Percentiles rank a stretch among this genome's conserved stretches.
Conservation (phyloP, 352 stramenopile genomes). For the Globisporangium recalcitrans region DNA sequence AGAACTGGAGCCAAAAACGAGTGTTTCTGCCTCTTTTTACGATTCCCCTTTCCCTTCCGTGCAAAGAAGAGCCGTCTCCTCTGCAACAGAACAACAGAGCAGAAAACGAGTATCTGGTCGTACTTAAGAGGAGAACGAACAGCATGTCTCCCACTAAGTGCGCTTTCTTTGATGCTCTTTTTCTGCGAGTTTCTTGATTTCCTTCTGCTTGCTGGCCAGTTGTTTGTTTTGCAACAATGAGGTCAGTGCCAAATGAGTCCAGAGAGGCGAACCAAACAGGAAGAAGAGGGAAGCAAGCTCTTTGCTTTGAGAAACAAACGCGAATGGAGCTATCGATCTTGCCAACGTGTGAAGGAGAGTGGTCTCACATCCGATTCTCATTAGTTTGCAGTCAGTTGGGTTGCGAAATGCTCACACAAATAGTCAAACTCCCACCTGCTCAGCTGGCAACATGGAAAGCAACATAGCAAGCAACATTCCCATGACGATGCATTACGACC, state of each 20-base stretch:
- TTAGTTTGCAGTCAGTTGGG: too few relatives aligned
- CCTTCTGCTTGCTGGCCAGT: background rate
- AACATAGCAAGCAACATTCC: too few relatives aligned
- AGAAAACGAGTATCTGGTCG: background rate
- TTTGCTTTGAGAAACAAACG: background rate
- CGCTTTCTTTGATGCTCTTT: background rate
- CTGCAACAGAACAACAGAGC: background rate
- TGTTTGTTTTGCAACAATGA: too few relatives aligned
- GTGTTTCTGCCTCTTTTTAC: too few relatives aligned
- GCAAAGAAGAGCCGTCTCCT: too few relatives aligned
- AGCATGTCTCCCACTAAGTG: background rate
- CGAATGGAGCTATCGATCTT: background rate
- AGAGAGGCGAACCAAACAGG: background rate
- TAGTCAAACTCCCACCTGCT: too few relatives aligned
- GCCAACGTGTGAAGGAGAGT: constrained; percentile 6
- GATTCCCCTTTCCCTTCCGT: too few relatives aligned
- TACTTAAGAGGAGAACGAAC: background rate
- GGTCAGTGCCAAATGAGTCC: background rate
- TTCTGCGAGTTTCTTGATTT: background rate
- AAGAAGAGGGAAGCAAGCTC: background rate
- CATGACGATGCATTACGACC: too few relatives aligned
- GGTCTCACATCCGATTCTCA: too few relatives aligned
- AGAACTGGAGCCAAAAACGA: too few relatives aligned
- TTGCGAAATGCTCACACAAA: too few relatives aligned
- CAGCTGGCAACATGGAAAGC: too few relatives aligned